Evolutionary conservation across 352 stramenopile species (phyloP), one percentile per base, ranked within the genome.

Genomic region (Phytophthora pistaciae): DNA sequence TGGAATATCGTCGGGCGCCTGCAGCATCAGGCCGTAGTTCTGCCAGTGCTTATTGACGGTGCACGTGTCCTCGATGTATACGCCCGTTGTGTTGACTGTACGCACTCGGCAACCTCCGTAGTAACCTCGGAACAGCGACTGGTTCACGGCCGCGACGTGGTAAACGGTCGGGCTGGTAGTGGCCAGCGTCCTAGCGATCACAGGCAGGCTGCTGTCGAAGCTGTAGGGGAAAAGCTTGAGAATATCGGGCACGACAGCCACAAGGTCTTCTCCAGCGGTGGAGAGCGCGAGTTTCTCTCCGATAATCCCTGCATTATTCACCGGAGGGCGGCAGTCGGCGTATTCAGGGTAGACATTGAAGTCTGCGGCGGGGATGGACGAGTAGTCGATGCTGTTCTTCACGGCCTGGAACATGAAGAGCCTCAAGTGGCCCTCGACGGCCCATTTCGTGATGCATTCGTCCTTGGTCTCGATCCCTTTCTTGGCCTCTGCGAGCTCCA

Each of bases 311-410:
- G 76, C 49, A 8, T 62, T 62, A 11, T 33, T 36, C 25, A 79
- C 56, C 5, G 38, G 23, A 29, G 62, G 61, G 3, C 67, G 58
- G 49, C 68, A 79, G 4, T 79, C 72, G 18, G 72, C 46, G 18
- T 73, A 79, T 50, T 76, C 67, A 8, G 67, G 72, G 18, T 68
- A 79, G 14, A 75, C 55, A 27, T 55, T 79, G 23, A 73, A 70
- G 36, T 75, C 72, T 48, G 71, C 71, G 1, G 61, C 71, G 21
- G 71, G 67, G 18, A 75, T 72, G 16, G 72, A 79, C 4, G 66
- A 75, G 53, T 75, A 79, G 36, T 75, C 66, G 33, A 64, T 65
- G 53, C 66, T 75, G 33, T 72, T 66, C 14, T 64, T 74, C 8
- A 64, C 58, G 2, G 63, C 55, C 46, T 72, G 72, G 62, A 78